Base-by-base conservation (phyloP, 2,329 filamentous ascomycete species). In the Alternaria triticimaculans region DNA sequence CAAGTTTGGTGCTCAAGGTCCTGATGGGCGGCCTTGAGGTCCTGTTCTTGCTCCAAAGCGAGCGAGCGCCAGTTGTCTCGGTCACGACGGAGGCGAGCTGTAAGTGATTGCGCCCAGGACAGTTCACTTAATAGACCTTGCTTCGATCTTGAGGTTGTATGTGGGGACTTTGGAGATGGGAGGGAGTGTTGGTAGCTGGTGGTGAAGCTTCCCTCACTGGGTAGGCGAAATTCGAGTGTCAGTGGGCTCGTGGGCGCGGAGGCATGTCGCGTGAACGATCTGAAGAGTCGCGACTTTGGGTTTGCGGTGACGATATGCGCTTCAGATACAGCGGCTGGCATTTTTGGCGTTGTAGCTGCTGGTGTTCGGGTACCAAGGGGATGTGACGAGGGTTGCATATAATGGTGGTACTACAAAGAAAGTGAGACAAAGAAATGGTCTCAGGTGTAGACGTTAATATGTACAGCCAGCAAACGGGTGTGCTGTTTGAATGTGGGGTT, bases 21-120 rank as follows among this genome's bases (percentile, higher is more conserved):
- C 11, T 28, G 12, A 33, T 57, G 23, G 7, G 28, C 21, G 12
- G 20, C 21, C 5, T 25, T 18, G 12, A 66, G 51, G 18, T 64
- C 57, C 3, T 30, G 30, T n/a, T 53, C 33, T 14, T 64, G 65
- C n/a, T 46, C n/a, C 6, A 55, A 26, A 18, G 58, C 43, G 6
- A 50, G 57, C 43, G 37, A 25, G 23, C 53, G 58, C 63, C 65
- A 69, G 12, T 41, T 53, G 21, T 64, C 51, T 2, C 60, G 57
- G 21, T 65, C 65, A 3, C 46, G 60, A 18, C 67, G 62, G 5
- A 67, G 60, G 11, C 60, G 44, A 26, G 33, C 58, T 7, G 55
- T 45, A 6, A 60, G 30, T 6, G 60, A 56, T 21, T 65, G 56
- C 7, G 56, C 33, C 26, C 48, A 25, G 4, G 54, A 51, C 7